Percentiles rank a stretch among this genome's conserved stretches.
Conservation (phyloP, 176 grass and related monocot species). For the Alopecurus myosuroides region DNA sequence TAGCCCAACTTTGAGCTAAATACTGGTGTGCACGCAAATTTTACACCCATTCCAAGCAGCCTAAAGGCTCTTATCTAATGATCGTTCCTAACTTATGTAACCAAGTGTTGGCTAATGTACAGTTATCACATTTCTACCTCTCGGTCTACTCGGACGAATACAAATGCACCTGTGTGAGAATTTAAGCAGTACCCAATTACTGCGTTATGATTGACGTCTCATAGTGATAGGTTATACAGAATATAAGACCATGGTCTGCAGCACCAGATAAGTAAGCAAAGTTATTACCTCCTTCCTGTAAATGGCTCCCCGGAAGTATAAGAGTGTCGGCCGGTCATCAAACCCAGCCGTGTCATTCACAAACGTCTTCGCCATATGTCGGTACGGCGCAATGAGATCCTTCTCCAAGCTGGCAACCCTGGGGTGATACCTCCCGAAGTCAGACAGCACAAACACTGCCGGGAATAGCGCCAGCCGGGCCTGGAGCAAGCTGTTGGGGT, state of each 20-base stretch:
- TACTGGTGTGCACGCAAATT: too few relatives aligned
- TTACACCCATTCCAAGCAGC: neutral
- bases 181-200: neutral
- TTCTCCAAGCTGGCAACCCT: conserved; percentile 84
- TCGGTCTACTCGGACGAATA: neutral
- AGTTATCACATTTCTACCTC: neutral
- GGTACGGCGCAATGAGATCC: conserved; percentile 80
- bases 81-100: neutral
- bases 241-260: neutral
- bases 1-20: too few relatives aligned
- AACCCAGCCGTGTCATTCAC: conserved; percentile 67
- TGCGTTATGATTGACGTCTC: neutral
- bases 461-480: conserved; percentile 51
- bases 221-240: neutral
- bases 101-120: neutral
- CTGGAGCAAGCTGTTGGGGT: conserved; percentile 86
- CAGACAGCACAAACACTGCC: conserved; percentile 71
- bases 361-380: conserved; percentile 67
- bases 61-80: neutral
- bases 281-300: conserved; percentile 96
- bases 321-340: conserved; percentile 54
- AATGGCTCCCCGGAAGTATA: conserved; percentile 91
- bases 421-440: conserved; percentile 83
- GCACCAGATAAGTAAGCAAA: neutral
- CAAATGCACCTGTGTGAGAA: neutral